phyloP scores from a whole-genome alignment of 495 filamentous ascomycete genomes.

The Podospora tetraspora region DNA sequence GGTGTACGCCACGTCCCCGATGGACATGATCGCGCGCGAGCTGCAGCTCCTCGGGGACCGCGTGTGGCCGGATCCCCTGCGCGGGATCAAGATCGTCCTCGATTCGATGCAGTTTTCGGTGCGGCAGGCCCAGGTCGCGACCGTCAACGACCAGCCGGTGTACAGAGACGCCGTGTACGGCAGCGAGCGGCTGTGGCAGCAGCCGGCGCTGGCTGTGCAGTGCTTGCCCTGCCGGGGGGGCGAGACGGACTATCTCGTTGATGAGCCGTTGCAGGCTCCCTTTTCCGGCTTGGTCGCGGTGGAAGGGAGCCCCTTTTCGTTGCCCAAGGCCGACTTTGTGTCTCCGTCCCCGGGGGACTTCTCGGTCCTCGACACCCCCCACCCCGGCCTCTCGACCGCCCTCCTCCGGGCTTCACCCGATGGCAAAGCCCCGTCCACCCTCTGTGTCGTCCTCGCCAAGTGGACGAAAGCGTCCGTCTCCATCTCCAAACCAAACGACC shows the following conservation, averaged over 20 bases:
- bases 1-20: background rate
- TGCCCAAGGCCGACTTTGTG: background rate
- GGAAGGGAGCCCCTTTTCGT: background rate
- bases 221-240: background rate
- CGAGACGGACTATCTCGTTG: background rate
- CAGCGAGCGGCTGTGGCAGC: background rate
- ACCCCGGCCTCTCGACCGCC: background rate
- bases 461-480: background rate
- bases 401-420: background rate
- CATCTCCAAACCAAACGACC: background rate
- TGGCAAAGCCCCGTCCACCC: background rate
- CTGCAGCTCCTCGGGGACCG: background rate
- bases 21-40: background rate
- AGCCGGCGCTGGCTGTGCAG: background rate
- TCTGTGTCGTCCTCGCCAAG: background rate
- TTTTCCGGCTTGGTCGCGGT: background rate
- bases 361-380: background rate
- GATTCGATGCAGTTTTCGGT: background rate
- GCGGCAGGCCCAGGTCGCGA: background rate
- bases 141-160: background rate
- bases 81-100: background rate
- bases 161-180: background rate
- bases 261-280: background rate
- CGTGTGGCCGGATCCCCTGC: background rate
- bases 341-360: background rate